Base-by-base conservation (phyloP, 768 basidiomycete genomes). In the Baorangia bicolor region DNA sequence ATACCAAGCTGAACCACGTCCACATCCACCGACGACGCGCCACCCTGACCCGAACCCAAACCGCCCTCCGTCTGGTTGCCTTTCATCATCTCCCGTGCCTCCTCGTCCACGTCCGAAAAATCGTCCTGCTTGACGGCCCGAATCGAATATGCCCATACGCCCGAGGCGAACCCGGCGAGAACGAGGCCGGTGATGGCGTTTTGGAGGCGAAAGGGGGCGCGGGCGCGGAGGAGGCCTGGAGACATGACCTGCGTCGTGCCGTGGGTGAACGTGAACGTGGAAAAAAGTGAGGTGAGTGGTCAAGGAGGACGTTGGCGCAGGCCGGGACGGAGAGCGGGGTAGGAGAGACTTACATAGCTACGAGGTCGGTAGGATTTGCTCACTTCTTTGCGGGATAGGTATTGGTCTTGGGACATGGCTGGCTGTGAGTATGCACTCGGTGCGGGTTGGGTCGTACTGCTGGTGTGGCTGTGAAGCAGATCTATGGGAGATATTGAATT, bases 141-240 rank as follows among this genome's bases (percentile, higher is more conserved):
- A 66, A 98, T 96, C 18, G 94, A 94, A 74, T 98, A 98, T 5
- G 86, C 79, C 84, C 92, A 98, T 10, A 97, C 86, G 27, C 87
- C 88, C 14, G 84, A 81, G 28, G 84, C 87, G 68, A 97, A 95
- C 0, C 81, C 79, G 27, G 84, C 80, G 41, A 98, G 79, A 3
- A 77, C 65, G 42, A 86, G 59, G 9, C 95, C 96, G 1, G 89
- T 91, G 45, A 96, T 35, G 18, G 86, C 83, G 70, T 98, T 98
- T 61, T 81, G 81, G 38, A 88, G 38, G 31, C 84, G 82, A 74
- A 89, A 98, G 13, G 92, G 95, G 58, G 81, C 83, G 20, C 96
- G 86, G 4, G 96, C 96, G 53, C 96, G 89, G 71, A 83, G 75
- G 41, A 98, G 83, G 43, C 93, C 93, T 16, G 85, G 83, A 21